These are phyloP conservation scores for Diaporthe batatas DNA, from an alignment of 2,329 filamentous ascomycete species.

Conservation along the genomic window DNA sequence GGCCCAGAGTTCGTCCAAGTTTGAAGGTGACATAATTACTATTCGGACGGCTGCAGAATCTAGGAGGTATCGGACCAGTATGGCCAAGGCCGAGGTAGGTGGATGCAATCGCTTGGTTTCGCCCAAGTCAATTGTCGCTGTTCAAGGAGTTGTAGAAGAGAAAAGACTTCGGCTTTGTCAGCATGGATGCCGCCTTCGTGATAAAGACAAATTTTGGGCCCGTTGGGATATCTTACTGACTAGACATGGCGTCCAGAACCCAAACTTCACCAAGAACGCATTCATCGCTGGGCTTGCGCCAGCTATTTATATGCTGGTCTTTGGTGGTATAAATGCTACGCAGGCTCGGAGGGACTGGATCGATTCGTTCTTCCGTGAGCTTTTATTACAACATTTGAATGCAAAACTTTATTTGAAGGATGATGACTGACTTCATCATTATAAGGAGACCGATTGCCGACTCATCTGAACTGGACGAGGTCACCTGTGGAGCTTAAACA, in stretches of 20 bases:
- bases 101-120: neutral
- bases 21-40: constrained; percentile 44
- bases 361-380: constrained; percentile 44
- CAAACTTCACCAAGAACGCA: neutral
- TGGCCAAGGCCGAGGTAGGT: neutral
- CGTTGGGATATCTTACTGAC: neutral
- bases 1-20: constrained; percentile 38
- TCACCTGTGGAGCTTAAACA: constrained; percentile 20
- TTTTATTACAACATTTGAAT: neutral
- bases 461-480: constrained; percentile 26
- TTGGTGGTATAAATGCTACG: constrained; percentile 43
- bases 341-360: constrained; percentile 44
- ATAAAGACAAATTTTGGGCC: too few relatives aligned
- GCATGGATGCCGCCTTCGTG: too few relatives aligned
- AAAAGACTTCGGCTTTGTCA: too few relatives aligned
- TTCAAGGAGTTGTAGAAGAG: too few relatives aligned
- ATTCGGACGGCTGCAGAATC: constrained; percentile 42
- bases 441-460: constrained; percentile 23
- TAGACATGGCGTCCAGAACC: neutral
- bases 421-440: neutral
- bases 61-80: neutral
- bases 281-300: constrained; percentile 38
- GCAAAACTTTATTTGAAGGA: neutral
- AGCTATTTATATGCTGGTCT: constrained; percentile 43
- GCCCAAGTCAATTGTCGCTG: too few relatives aligned